Base-by-base conservation (phyloP, 2,329 filamentous ascomycete species). In the Aspergillus quadricinctus region DNA sequence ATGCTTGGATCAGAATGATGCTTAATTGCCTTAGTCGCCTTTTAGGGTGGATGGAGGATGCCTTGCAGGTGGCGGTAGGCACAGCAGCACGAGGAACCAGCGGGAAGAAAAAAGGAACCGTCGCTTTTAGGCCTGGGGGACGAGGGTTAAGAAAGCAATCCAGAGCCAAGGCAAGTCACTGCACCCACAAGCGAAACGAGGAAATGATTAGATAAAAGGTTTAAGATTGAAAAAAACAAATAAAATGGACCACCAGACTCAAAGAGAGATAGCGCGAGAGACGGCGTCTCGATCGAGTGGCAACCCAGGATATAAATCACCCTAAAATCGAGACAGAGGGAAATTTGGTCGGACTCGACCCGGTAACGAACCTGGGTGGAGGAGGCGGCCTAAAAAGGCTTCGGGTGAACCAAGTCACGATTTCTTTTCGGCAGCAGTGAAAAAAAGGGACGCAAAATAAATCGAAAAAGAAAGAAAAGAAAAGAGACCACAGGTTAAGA, bases 1-100 rank as follows among this genome's bases (percentile, higher is more conserved):
- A 64, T 56, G 60, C 54, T 46, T 37, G 56, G 58, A 50, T 46
- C 57, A 53, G 27, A 21, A 60, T 60, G 71, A 72, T 72, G 71
- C 71, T 74, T 73, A 74, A 73, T 71, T 61, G 64, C 61, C 61
- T 72, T 73, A 73, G 71, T 70, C 63, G 61, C 64, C 65, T 66
- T 63, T 72, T 71, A 69, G 68, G 66, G 63, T 61, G 63, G 43
- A 64, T 61, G 66, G 62, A 65, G 61, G 65, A 70, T 70, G 69
- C 64, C 70, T 68, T 72, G 70, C 71, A 71, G 69, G 69, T 69
- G 69, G 66, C 68, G 68, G 69, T 66, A 63, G 61, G 62, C 61
- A 63, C 59, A 49, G 62, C 60, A 68, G 64, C 68, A 70, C 66
- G 66, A 73, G 67, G 69, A 64, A 64, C 66, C 67, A 65, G 68